phyloP scores from a whole-genome alignment of 1,139 yeast genomes.

The Hyphopichia pseudoburtonii region DNA sequence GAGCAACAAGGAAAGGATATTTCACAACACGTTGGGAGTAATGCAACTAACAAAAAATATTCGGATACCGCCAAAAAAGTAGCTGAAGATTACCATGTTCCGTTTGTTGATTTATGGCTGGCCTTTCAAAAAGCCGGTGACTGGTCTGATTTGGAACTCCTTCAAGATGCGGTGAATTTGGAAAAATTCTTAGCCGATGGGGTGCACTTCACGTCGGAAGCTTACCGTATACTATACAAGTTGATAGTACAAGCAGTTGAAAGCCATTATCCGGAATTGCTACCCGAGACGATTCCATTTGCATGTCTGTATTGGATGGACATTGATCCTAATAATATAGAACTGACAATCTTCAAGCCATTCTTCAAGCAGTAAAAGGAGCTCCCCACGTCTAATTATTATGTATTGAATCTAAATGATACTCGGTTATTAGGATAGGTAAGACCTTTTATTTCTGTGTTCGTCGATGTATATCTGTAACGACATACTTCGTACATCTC shows the following conservation, averaged over 20 bases:
- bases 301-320: slow-evolving; percentile 41
- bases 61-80: slow-evolving; percentile 48
- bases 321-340: slow-evolving; percentile 15
- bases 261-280: slow-evolving; percentile 45
- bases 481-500: slow-evolving; percentile 24
- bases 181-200: slow-evolving; percentile 49
- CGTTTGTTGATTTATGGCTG: slow-evolving; percentile 55
- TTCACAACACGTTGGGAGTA: slow-evolving; percentile 8
- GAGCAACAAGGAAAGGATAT: not conserved
- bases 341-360: slow-evolving; percentile 6
- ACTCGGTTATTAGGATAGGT: no score
- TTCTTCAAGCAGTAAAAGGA: slow-evolving; percentile 8
- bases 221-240: slow-evolving; percentile 53
- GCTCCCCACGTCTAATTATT: not conserved
- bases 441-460: slow-evolving; percentile 9
- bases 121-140: slow-evolving; percentile 33
- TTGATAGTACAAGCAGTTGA: slow-evolving; percentile 40
- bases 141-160: slow-evolving; percentile 14
- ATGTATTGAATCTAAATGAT: no score
- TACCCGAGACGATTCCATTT: slow-evolving; percentile 34
- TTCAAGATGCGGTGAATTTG: slow-evolving; percentile 16
- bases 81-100: slow-evolving; percentile 44
- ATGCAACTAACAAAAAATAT: slow-evolving; percentile 41
- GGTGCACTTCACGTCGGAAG: slow-evolving; percentile 63
- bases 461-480: slow-evolving; percentile 19